phyloP scores from a whole-genome alignment of 169 alveolate genomes.

The Hepatocystis sp. region DNA sequence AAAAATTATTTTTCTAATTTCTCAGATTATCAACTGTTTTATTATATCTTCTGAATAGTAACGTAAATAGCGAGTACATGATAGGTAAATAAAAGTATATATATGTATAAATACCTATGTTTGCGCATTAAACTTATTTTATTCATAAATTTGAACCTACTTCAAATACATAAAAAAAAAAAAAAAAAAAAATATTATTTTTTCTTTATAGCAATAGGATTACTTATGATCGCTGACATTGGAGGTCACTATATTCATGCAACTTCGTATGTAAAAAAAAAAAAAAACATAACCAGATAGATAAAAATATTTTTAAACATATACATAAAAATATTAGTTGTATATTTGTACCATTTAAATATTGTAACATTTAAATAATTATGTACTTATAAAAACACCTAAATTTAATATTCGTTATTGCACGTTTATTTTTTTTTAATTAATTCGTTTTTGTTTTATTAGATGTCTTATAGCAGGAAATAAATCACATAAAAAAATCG shows the following conservation, averaged over 20 bases:
- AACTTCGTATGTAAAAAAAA: constrained; percentile 60
- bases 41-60: constrained; percentile 64
- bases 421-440: neutral
- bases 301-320: neutral
- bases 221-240: constrained; percentile 76
- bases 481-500: constrained; percentile 75
- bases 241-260: constrained; percentile 74
- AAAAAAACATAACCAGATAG: constrained; percentile 10
- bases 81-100: constrained; percentile 21
- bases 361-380: neutral
- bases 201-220: constrained; percentile 38
- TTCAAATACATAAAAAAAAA: no score
- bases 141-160: no score
- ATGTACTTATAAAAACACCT: neutral
- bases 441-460: neutral
- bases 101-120: neutral
- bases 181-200: no score
- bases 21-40: constrained; percentile 62
- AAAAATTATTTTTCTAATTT: constrained; percentile 8
- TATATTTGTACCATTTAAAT: neutral
- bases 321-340: no score
- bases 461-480: constrained; percentile 76
- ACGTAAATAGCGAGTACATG: constrained; percentile 44
- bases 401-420: no score
- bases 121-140: no score